Evolutionary conservation across 1,284 basidiomycete genomes (phyloP).

Genomic region (Ceratobasidium theobromae): DNA sequence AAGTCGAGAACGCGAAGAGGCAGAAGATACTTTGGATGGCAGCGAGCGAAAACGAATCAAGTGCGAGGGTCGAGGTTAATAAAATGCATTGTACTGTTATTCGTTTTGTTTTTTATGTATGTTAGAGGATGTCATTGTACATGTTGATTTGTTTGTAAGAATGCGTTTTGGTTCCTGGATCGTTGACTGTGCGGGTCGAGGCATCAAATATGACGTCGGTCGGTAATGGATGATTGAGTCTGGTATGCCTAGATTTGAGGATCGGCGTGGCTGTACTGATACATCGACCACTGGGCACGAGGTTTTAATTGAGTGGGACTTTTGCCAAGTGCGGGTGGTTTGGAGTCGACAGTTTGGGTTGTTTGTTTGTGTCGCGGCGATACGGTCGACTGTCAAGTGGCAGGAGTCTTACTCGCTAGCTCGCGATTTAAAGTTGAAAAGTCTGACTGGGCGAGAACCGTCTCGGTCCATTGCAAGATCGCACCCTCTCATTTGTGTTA

Average conservation of each 20-base stretch:
- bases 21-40: not conserved
- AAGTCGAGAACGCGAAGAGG: conserved; percentile 9
- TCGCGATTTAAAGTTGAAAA: too few relatives aligned
- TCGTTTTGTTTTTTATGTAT: conserved; percentile 18
- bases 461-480: too few relatives aligned
- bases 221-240: not conserved
- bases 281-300: not conserved
- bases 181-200: too few relatives aligned
- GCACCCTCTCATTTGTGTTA: too few relatives aligned
- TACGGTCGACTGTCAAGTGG: too few relatives aligned
- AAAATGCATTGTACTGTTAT: not conserved
- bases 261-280: not conserved
- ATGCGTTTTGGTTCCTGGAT: too few relatives aligned
- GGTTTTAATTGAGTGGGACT: not conserved
- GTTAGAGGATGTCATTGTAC: conserved; percentile 12
- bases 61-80: not conserved
- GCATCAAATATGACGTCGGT: not conserved
- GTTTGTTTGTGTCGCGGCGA: too few relatives aligned
- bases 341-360: not conserved
- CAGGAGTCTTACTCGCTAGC: too few relatives aligned
- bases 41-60: conserved; percentile 12
- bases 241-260: not conserved
- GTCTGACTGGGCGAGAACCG: too few relatives aligned
- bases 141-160: not conserved
- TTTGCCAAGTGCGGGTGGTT: not conserved